phyloP scores from a whole-genome alignment of 2,329 filamentous ascomycete genomes.

The Penicillium corylophilum region DNA sequence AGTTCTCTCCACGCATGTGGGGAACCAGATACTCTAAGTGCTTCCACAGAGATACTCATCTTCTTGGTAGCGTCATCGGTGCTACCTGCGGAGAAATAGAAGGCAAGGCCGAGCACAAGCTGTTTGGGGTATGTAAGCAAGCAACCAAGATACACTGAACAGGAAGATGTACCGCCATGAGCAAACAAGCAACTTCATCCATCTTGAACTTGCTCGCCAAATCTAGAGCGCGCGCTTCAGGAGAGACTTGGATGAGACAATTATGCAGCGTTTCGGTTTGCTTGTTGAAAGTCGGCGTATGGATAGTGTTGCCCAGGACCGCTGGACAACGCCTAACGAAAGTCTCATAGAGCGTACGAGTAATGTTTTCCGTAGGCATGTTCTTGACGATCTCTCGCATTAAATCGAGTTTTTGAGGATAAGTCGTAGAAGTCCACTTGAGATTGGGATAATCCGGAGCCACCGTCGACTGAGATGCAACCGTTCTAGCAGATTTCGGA shows the following conservation, averaged over 20 bases:
- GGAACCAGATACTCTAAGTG: constrained; percentile 1
- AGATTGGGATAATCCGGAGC: no score
- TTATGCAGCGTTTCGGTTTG: constrained; percentile 3
- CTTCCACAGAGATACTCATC: constrained; percentile 1
- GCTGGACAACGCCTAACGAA: constrained; percentile 13
- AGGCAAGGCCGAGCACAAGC: constrained; percentile 10
- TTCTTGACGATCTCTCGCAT: constrained; percentile 1
- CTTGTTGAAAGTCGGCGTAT: constrained; percentile 8
- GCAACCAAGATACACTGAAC: no score
- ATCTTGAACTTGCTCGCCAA: neutral
- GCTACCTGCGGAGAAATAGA: constrained; percentile 2
- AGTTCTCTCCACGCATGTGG: constrained; percentile 4
- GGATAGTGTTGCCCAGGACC: constrained; percentile 10
- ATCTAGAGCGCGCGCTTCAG: neutral
- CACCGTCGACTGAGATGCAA: no score
- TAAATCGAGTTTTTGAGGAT: neutral
- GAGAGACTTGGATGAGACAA: neutral
- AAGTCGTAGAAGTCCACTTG: no score
- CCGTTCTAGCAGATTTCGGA: no score
- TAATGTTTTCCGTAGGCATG: constrained; percentile 6
- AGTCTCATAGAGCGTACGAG: constrained; percentile 3
- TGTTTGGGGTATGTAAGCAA: neutral
- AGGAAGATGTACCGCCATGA: constrained; percentile 4
- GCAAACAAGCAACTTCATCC: constrained; percentile 2
- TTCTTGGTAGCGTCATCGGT: neutral